Conservation (phyloP, 208 protist genomes). For the Eutreptiella sp. region DNA sequence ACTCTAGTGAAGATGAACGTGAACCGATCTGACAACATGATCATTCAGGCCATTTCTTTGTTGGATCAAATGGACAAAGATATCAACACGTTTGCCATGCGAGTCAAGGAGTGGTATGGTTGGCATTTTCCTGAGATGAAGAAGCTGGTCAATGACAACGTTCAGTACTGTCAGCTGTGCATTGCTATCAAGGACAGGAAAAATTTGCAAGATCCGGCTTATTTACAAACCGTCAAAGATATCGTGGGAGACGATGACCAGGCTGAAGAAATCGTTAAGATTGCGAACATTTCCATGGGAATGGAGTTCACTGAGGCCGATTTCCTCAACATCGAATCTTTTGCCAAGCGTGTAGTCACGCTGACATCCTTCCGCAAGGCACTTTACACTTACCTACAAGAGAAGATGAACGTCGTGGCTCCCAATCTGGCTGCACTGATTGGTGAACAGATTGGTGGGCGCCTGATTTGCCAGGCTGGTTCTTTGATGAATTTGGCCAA, state of each 20-base stretch:
- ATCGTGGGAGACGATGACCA: conserved; percentile 70
- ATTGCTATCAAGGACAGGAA: conserved; percentile 72
- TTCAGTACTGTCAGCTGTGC: conserved; percentile 82
- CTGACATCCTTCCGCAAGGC: conserved; percentile 80
- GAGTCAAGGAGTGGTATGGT: conserved; percentile 98
- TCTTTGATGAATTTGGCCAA: conserved; percentile 97
- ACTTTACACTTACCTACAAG: conserved; percentile 90
- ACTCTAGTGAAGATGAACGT: conserved; percentile 99
- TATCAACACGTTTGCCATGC: conserved; percentile 98
- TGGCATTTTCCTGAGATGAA: conserved; percentile 99
- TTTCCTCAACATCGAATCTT: conserved; percentile 87
- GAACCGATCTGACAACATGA: conserved; percentile 97
- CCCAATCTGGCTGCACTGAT: conserved; percentile 97
- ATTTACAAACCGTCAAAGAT: conserved; percentile 55
- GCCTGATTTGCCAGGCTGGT: conserved; percentile 95
- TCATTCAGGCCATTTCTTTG: conserved; percentile 95
- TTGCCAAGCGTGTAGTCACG: conserved; percentile 84
- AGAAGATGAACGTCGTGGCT: conserved; percentile 90
- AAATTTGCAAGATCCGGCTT: conserved; percentile 54
- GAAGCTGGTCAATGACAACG: conserved; percentile 91
- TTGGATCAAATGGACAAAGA: conserved; percentile 99
- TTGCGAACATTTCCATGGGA: conserved; percentile 88
- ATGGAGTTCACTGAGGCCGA: conserved; percentile 90
- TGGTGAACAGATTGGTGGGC: conserved; percentile 94
- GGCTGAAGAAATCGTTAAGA: conserved; percentile 58